Percentiles rank a stretch among this genome's conserved stretches.
Evolutionary conservation across 371 early-diverging fungal genomes (phyloP).

Genomic region (Mucor plumbeus): DNA sequence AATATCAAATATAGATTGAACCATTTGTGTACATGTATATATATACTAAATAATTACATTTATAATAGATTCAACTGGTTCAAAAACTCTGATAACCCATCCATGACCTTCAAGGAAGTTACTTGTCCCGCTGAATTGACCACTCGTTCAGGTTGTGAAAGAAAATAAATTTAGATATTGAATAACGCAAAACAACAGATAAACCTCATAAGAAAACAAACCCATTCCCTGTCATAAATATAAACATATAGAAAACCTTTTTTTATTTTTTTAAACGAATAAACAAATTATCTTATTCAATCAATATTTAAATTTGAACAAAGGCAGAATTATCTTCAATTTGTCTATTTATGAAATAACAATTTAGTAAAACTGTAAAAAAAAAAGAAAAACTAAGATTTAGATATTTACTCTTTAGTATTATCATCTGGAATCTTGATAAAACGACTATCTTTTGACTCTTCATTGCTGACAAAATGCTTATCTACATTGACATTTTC

Average conservation of each 20-base stretch:
- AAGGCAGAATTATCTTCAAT: conserved; percentile 3
- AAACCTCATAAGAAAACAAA: not conserved
- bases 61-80: conserved; percentile 45
- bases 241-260: not conserved
- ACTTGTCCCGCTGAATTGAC: conserved; percentile 43
- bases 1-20: not conserved
- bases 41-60: not conserved
- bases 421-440: not conserved
- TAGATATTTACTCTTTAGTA: not conserved
- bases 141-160: conserved; percentile 41
- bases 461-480: not conserved
- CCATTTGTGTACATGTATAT: not conserved
- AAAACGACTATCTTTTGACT: conserved; percentile 2
- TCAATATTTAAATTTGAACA: not conserved
- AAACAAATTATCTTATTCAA: not conserved
- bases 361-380: not conserved
- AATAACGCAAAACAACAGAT: not conserved
- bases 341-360: not conserved
- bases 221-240: not conserved
- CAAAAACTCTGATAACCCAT: conserved; percentile 48
- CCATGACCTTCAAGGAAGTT: conserved; percentile 47
- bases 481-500: not conserved
- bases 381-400: no score
- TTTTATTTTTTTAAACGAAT: not conserved
- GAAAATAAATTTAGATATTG: conserved; percentile 18